Evolutionary conservation across 352 stramenopile genomes (phyloP).

Genomic region (Pythium aquatile): DNA sequence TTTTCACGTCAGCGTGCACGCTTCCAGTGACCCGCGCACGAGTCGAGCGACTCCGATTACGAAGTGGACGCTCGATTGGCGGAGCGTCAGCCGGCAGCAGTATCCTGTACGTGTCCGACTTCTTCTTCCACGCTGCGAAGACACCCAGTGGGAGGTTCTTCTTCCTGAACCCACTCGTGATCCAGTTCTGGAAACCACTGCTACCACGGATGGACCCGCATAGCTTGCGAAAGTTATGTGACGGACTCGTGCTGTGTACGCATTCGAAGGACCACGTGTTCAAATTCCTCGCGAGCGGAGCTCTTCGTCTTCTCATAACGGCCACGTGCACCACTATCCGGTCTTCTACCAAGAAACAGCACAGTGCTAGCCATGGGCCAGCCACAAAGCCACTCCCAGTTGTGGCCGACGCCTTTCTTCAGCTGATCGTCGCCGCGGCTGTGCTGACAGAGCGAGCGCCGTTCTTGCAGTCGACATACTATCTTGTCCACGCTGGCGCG

Average conservation of each 20-base stretch:
- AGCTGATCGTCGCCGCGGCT: conserved; percentile 12
- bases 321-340: conserved; percentile 3
- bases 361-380: too few relatives aligned
- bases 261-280: conserved; percentile 12
- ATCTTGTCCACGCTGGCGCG: conserved; percentile 22
- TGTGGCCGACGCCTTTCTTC: conserved; percentile 2
- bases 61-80: neutral
- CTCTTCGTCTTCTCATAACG: conserved; percentile 6
- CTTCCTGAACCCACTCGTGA: conserved; percentile 21
- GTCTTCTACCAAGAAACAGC: neutral
- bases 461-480: conserved; percentile 28
- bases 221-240: conserved; percentile 8
- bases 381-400: neutral
- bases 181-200: conserved; percentile 16
- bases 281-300: conserved; percentile 10
- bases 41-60: neutral
- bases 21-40: neutral
- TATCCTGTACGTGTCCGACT: conserved; percentile 20
- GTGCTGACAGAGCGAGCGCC: conserved; percentile 19
- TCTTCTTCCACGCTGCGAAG: conserved; percentile 17
- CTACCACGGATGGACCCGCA: conserved; percentile 17
- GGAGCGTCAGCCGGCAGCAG: neutral
- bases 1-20: conserved; percentile 15
- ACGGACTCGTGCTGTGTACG: conserved; percentile 6
- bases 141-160: conserved; percentile 23